Conservation (phyloP, 108 stramenopile genomes). For the Parmales sp. region DNA sequence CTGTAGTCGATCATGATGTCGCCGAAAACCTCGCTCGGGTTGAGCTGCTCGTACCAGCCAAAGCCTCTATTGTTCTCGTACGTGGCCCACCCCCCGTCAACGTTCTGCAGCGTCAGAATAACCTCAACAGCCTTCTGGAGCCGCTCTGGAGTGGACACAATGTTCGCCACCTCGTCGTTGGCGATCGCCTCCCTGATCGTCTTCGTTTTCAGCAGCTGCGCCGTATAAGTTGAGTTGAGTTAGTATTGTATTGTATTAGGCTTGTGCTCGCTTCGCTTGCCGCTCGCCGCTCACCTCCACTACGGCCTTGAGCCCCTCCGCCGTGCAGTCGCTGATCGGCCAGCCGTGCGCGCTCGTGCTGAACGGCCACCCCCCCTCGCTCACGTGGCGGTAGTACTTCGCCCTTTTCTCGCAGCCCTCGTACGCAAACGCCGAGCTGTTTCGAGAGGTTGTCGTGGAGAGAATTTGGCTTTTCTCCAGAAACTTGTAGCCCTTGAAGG, state of each 20-base stretch:
- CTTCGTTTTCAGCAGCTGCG: conserved; percentile 49
- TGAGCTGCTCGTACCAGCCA: conserved; percentile 91
- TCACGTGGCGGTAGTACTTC: conserved; percentile 81
- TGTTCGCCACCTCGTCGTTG: conserved; percentile 31
- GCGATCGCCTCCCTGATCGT: conserved; percentile 39
- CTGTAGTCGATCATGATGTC: conserved; percentile 99
- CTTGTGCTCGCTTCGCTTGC: no score
- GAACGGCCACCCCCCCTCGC: conserved; percentile 97
- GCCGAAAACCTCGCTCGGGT: conserved; percentile 96
- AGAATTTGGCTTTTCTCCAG: conserved; percentile 77
- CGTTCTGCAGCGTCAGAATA: conserved; percentile 84
- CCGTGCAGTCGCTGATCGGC: conserved; percentile 98
- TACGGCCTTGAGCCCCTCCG: conserved; percentile 84
- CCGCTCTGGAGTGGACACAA: conserved; percentile 45
- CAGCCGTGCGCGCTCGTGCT: conserved; percentile 94
- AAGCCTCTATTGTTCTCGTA: conserved; percentile 98
- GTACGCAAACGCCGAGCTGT: conserved; percentile 57
- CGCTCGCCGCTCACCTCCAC: conserved; percentile 27
- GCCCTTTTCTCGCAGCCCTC: conserved; percentile 61
- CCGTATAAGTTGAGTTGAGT: no score
- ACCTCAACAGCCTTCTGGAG: conserved; percentile 72
- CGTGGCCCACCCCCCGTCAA: conserved; percentile 96
- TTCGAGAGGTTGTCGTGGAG: conserved; percentile 56
- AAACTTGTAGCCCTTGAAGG: conserved; percentile 45
- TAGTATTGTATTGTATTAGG: no score